Evolutionary conservation across 148 eudicot genomes (phyloP).

Genomic region (Drosera capensis): DNA sequence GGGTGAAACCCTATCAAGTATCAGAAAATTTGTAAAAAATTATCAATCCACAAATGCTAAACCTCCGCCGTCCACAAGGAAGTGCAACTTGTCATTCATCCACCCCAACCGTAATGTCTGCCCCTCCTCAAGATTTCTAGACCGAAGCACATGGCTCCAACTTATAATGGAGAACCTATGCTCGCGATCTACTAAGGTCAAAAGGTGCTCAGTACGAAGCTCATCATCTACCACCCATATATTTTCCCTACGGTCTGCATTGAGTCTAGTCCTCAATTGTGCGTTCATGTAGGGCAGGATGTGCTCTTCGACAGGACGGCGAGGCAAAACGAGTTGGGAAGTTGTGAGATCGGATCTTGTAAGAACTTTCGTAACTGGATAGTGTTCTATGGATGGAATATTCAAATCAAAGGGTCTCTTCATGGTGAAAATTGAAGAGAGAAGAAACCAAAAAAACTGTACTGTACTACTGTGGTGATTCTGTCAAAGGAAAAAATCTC

Average conservation of each 20-base stretch:
- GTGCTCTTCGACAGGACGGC: conserved; percentile 20
- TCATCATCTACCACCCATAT: conserved; percentile 26
- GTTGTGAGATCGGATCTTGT: conserved; percentile 24
- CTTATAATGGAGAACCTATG: conserved; percentile 19
- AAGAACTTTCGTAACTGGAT: conserved; percentile 15
- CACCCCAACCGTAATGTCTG: conserved; percentile 20
- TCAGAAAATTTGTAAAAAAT: neutral
- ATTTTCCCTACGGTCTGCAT: conserved; percentile 17
- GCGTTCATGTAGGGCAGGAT: conserved; percentile 17
- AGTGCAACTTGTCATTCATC: conserved; percentile 22
- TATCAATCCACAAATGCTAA: neutral
- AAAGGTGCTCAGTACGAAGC: conserved; percentile 9
- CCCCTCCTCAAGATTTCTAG: conserved; percentile 17
- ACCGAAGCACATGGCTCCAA: conserved; percentile 21
- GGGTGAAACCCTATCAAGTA: neutral
- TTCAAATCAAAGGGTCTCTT: conserved; percentile 15
- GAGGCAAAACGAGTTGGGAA: conserved; percentile 23
- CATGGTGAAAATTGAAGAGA: conserved; percentile 10
- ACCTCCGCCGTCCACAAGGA: conserved; percentile 11
- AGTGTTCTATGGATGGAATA: conserved; percentile 19
- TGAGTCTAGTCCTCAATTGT: conserved; percentile 11
- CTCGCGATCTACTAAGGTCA: conserved; percentile 21
- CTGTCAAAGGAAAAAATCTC: too few species aligned
- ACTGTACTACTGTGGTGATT: too few species aligned
- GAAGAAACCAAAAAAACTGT: too few species aligned